Conservation (phyloP, 2,329 filamentous ascomycete genomes). For the Ophiosphaerella narmari region DNA sequence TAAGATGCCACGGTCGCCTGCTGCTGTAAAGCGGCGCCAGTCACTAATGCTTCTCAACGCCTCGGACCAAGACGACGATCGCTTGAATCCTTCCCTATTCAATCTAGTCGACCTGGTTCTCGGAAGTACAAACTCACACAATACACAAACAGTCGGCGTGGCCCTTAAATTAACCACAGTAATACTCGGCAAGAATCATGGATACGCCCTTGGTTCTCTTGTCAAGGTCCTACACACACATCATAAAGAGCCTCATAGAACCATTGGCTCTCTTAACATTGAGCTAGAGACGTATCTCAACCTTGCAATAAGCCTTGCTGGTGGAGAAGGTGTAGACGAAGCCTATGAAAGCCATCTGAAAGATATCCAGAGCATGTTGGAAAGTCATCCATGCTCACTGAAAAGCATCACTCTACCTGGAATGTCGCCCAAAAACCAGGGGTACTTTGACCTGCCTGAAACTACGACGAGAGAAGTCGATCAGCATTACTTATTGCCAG, state of each 20-base stretch:
- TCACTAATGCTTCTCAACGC: slow-evolving; percentile 86
- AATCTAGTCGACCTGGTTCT: slow-evolving; percentile 90
- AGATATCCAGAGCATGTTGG: slow-evolving; percentile 70
- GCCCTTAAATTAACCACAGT: slow-evolving; percentile 86
- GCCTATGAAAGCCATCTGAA: slow-evolving; percentile 73
- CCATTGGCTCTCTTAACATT: slow-evolving; percentile 73
- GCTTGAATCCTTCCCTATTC: slow-evolving; percentile 83
- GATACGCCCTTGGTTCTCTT: slow-evolving; percentile 79
- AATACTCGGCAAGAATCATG: slow-evolving; percentile 84
- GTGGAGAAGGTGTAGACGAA: slow-evolving; percentile 71
- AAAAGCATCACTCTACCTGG: slow-evolving; percentile 68
- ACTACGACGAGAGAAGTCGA: slow-evolving; percentile 64
- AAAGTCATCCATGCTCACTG: slow-evolving; percentile 74
- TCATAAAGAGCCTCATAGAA: slow-evolving; percentile 62
- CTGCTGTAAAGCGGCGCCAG: slow-evolving; percentile 78
- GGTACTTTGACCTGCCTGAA: slow-evolving; percentile 51
- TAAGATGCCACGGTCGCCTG: slow-evolving; percentile 53
- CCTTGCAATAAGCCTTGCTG: slow-evolving; percentile 70
- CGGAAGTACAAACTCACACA: slow-evolving; percentile 80
- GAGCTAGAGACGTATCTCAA: slow-evolving; percentile 74
- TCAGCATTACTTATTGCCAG: slow-evolving; percentile 64
- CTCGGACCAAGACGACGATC: slow-evolving; percentile 74
- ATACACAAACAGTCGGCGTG: slow-evolving; percentile 86
- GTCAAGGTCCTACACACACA: slow-evolving; percentile 68
- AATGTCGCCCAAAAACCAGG: slow-evolving; percentile 58